Evolutionary conservation across 169 alveolate genomes (phyloP), one percentile per base, ranked within the genome.

Genomic region (Plasmodium billcollinsi): DNA sequence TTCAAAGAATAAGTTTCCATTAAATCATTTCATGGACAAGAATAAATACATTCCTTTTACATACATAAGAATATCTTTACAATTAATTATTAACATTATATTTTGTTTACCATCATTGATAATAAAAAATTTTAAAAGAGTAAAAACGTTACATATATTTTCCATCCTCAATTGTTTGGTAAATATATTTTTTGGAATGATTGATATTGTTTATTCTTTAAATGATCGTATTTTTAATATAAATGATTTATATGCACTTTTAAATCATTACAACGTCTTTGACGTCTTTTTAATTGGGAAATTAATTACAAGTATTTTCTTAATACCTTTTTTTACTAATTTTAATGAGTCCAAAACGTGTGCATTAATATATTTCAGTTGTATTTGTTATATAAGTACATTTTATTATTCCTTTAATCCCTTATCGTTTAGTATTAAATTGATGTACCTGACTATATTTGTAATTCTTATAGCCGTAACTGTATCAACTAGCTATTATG

Each of bases 311-410:
- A 71, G 74, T 29, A 83, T 83, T 14, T 83, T 83, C 45, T 43
- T 83, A 83, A 83, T 83, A 39, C 91, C 91, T 18, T 70, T 83
- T 83, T 26, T 83, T 61, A 71, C 74, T 8, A 83, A 83, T 49
- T 83, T 83, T 70, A 71, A 59, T 70, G 91, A 58, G 24, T 3
- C 9, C 45, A 69, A 45, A 63, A 83, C 91, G 3, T 11, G 14
- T 12, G 8, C 29, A 6, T 18, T 83, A n/a, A 59, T 83, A 6
- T 56, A 11, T 83, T 49, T 83, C 39, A 83, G 85, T 18, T 67
- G 91, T 33, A 43, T 83, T 54, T 61, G 66, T 15, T 83, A 70
- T 50, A 83, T 83, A 56, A 54, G 59, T 14, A 70, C 85, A 8
- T 70, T 78, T 33, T 78, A 78, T 43, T 52, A 58, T 71, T 39